A percentile compares a stretch with the other conserved stretches of the same genome.
These are phyloP conservation scores for Hypsizygus marmoreus DNA, from an alignment of 768 basidiomycete species.

Conservation along the genomic window DNA sequence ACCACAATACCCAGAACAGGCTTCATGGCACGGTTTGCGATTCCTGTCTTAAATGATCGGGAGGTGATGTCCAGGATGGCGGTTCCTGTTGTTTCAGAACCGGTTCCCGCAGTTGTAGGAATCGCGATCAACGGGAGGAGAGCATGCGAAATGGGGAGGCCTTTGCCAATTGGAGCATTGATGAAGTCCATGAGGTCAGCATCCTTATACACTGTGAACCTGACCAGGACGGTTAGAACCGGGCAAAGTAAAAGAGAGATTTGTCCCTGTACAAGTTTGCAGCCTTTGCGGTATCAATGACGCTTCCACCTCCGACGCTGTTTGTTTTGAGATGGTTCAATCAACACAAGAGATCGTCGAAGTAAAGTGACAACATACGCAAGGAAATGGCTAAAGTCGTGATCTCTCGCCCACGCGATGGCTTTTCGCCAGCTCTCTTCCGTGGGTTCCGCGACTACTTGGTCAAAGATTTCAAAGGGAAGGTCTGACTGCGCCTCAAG, in stretches of 20 bases:
- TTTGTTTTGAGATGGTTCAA: constrained; percentile 4
- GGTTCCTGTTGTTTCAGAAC: constrained; percentile 93
- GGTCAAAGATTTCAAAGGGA: constrained; percentile 79
- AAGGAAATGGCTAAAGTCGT: constrained; percentile 92
- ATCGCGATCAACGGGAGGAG: constrained; percentile 87
- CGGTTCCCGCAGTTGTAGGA: constrained; percentile 78
- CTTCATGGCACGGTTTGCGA: constrained; percentile 88
- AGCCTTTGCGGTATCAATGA: constrained; percentile 94
- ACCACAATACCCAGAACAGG: constrained; percentile 82
- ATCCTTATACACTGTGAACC: constrained; percentile 90
- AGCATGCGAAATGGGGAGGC: constrained; percentile 73
- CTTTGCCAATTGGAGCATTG: constrained; percentile 95
- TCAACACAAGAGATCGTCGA: neutral
- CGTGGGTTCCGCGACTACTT: constrained; percentile 87
- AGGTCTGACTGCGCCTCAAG: constrained; percentile 79
- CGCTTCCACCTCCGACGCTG: constrained; percentile 90
- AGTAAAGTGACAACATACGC: constrained; percentile 53
- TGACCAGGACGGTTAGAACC: constrained; percentile 24
- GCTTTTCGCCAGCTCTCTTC: constrained; percentile 88
- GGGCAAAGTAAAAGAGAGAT: neutral
- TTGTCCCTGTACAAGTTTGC: constrained; percentile 83
- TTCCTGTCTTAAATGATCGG: constrained; percentile 93
- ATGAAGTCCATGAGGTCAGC: constrained; percentile 95
- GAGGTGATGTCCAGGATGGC: constrained; percentile 94
- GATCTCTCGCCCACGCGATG: constrained; percentile 82